Percentiles rank a stretch among this genome's conserved stretches.
Conservation (phyloP, 2,329 filamentous ascomycete genomes). For the Colletotrichum tropicale region DNA sequence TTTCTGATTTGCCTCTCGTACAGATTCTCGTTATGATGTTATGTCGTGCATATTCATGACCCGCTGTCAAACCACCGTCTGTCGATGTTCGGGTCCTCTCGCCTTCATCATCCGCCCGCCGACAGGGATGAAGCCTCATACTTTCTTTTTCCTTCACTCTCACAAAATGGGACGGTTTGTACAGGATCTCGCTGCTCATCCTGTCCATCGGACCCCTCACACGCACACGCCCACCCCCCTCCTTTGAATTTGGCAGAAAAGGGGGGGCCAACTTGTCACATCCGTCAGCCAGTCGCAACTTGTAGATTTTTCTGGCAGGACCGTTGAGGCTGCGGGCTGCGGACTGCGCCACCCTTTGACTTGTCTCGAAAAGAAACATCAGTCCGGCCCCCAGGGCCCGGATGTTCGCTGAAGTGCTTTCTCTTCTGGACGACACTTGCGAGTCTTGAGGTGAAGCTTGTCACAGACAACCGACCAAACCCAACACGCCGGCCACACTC, state of each 20-base stretch:
- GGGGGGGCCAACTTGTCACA: slow-evolving; percentile 12
- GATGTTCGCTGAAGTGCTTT: background rate
- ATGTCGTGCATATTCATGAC: slow-evolving; percentile 11
- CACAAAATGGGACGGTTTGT: slow-evolving; percentile 1
- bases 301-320: slow-evolving; percentile 5
- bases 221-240: background rate
- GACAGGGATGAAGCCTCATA: background rate
- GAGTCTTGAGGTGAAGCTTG: slow-evolving; percentile 19
- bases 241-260: slow-evolving; percentile 6
- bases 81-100: slow-evolving; percentile 12
- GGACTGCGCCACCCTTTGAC: slow-evolving; percentile 13
- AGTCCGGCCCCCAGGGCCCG: background rate
- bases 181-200: slow-evolving; percentile 13
- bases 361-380: slow-evolving; percentile 15
- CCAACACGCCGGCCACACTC: background rate
- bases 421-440: slow-evolving; percentile 19
- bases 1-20: slow-evolving; percentile 2
- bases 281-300: slow-evolving; percentile 20
- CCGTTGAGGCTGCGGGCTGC: slow-evolving; percentile 6
- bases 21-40: slow-evolving; percentile 7
- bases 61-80: slow-evolving; percentile 17
- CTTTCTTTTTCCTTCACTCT: background rate
- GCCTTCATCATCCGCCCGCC: background rate
- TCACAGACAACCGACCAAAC: slow-evolving; percentile 2
- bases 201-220: background rate